Evolutionary conservation across 495 filamentous ascomycete genomes (phyloP).

Genomic region (Podospora pseudoanserina): DNA sequence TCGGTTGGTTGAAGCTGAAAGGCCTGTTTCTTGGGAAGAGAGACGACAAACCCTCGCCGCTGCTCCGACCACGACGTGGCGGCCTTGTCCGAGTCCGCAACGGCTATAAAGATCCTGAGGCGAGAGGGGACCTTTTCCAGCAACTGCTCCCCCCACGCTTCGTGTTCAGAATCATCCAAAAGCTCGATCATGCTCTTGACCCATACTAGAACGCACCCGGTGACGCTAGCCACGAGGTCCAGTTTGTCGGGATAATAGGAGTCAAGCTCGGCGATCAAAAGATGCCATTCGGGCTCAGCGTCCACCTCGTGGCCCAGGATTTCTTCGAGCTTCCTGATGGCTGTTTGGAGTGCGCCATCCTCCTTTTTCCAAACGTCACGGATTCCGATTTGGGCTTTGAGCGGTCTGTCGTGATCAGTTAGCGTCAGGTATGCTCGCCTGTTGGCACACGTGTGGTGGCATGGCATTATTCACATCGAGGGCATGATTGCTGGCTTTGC

Average conservation of each 20-base stretch:
- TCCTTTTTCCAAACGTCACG: constrained; percentile 35
- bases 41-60: constrained; percentile 29
- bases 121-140: constrained; percentile 22
- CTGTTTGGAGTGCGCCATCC: constrained; percentile 24
- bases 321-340: constrained; percentile 22
- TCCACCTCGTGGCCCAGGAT: constrained; percentile 32
- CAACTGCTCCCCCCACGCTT: constrained; percentile 33
- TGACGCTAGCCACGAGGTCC: constrained; percentile 27
- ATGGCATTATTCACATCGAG: neutral
- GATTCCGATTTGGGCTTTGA: constrained; percentile 36
- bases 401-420: constrained; percentile 25
- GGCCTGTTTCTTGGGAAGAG: constrained; percentile 29
- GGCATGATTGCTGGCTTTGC: neutral
- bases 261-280: constrained; percentile 29
- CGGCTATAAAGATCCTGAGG: constrained; percentile 34
- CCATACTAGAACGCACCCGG: constrained; percentile 28
- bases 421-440: neutral
- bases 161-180: constrained; percentile 31
- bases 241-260: constrained; percentile 33
- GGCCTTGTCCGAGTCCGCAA: constrained; percentile 14
- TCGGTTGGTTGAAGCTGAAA: constrained; percentile 19
- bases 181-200: constrained; percentile 29
- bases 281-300: constrained; percentile 35
- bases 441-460: neutral
- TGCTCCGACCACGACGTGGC: constrained; percentile 27